A percentile compares a stretch with the other conserved stretches of the same genome.
These are phyloP conservation scores for Linanthus parryae DNA, from an alignment of 148 eudicot species.

Conservation along the genomic window DNA sequence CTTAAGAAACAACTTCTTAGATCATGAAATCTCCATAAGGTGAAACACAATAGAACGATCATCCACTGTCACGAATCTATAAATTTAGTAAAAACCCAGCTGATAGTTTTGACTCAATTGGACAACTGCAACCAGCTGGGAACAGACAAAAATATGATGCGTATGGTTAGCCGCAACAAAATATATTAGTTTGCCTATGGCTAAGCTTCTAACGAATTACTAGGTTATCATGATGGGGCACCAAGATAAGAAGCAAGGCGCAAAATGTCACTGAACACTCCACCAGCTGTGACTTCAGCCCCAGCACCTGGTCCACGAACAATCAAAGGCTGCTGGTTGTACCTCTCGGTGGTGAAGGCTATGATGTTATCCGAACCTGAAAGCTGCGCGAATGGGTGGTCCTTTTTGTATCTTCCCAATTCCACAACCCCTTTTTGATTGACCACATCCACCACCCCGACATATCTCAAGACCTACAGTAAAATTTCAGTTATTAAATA, in stretches of 20 bases:
- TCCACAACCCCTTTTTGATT: constrained; percentile 67
- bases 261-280: constrained; percentile 87
- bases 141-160: no score
- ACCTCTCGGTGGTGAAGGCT: constrained; percentile 78
- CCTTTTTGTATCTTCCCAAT: constrained; percentile 77
- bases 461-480: constrained; percentile 95
- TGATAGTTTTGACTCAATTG: no score
- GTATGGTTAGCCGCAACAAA: no score
- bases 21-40: no score
- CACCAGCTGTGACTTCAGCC: constrained; percentile 93
- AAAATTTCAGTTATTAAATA: no score
- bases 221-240: constrained; percentile 80
- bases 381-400: constrained; percentile 90
- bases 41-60: no score
- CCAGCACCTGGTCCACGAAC: constrained; percentile 99
- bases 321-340: constrained; percentile 81
- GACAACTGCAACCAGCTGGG: no score
- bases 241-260: constrained; percentile 93
- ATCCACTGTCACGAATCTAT: no score
- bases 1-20: no score
- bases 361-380: constrained; percentile 95
- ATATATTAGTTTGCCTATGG: no score
- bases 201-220: no score
- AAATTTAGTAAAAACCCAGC: no score
- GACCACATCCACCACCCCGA: constrained; percentile 84